Evolutionary conservation across 176 grass and related monocot genomes (phyloP), one percentile per base, ranked within the genome.

Genomic region (Ensete glaucum): DNA sequence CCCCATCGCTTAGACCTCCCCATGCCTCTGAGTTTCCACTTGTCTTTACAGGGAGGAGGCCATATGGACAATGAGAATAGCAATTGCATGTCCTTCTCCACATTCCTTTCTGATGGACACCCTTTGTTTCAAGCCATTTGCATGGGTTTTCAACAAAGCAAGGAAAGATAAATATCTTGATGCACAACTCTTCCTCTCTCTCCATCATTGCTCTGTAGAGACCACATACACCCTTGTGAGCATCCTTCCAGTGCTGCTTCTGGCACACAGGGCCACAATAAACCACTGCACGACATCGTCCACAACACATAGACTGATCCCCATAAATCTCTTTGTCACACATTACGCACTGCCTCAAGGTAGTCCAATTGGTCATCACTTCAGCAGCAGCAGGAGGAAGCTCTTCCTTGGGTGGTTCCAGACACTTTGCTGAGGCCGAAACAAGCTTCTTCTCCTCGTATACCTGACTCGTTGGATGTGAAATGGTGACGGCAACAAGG

Each of bases 211-310:
- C 53, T 71, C 73, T 77, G 57, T 78, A 74, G 51, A 85, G 54
- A 54, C 57, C 79, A 13, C 84, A 85, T 13, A 67, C 34, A 27
- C 51, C 64, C 79, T 86, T 86, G 54, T 82, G 79, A 19, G 79
- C 29, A 23, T 86, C 79, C 67, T 80, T 81, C 84, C 84, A 86
- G 26, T 86, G 83, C 71, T 85, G 73, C 63, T 85, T 85, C 83
- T 85, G 77, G 64, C 83, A 85, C 23, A 70, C 68, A 7, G 83
- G 64, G 9, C 77, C 62, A 43, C 83, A 85, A 54, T 85, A 85
- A 13, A 85, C 79, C 5, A 85, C 52, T 0, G 72, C 69, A 11
- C 79, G 57, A 22, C 81, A 83, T 63, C 65, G 73, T 8, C 73
- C 75, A 53, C 81, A 83, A 76, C 81, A 71, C 9, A 83, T 27